Conservation (phyloP, 1,284 basidiomycete genomes). For the Cutaneotrichosporon curvatum region DNA sequence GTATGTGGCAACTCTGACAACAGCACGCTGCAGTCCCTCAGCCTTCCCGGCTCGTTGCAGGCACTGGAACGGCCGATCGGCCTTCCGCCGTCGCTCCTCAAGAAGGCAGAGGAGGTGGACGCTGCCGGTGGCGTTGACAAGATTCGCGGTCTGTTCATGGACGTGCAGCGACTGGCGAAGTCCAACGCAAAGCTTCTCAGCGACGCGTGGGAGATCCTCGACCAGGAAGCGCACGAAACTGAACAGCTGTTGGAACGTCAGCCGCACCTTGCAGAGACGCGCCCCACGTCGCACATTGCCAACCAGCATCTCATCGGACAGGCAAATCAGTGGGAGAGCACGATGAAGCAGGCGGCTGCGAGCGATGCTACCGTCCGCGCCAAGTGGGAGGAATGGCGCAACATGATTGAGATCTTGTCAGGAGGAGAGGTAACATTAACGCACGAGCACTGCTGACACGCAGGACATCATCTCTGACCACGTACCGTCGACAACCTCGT, state of each 20-base stretch:
- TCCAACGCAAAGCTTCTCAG: constrained; percentile 62
- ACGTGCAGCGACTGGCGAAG: constrained; percentile 62
- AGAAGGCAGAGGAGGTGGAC: constrained; percentile 79
- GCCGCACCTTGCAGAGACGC: constrained; percentile 42
- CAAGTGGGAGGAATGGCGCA: constrained; percentile 83
- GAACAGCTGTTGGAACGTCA: constrained; percentile 53
- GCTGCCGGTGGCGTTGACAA: constrained; percentile 65
- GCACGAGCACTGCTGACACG: background rate
- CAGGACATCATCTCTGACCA: constrained; percentile 63
- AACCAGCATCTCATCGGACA: constrained; percentile 66
- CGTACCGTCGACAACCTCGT: constrained; percentile 31
- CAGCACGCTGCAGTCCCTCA: constrained; percentile 64
- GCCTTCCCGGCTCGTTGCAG: constrained; percentile 79
- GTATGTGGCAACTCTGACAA: constrained; percentile 1
- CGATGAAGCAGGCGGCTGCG: constrained; percentile 63
- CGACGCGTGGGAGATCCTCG: constrained; percentile 79
- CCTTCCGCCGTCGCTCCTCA: constrained; percentile 77
- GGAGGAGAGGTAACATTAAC: constrained; percentile 57
- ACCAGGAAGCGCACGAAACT: constrained; percentile 82
- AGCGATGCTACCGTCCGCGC: constrained; percentile 68
- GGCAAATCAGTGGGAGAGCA: constrained; percentile 60
- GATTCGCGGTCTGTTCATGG: constrained; percentile 65
- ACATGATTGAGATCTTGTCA: constrained; percentile 62
- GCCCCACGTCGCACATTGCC: constrained; percentile 67
- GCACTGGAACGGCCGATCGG: constrained; percentile 80